A percentile compares a stretch with the other conserved stretches of the same genome.
Conservation (phyloP, 805 yeast species). For the Cyberlindnera veronae region DNA sequence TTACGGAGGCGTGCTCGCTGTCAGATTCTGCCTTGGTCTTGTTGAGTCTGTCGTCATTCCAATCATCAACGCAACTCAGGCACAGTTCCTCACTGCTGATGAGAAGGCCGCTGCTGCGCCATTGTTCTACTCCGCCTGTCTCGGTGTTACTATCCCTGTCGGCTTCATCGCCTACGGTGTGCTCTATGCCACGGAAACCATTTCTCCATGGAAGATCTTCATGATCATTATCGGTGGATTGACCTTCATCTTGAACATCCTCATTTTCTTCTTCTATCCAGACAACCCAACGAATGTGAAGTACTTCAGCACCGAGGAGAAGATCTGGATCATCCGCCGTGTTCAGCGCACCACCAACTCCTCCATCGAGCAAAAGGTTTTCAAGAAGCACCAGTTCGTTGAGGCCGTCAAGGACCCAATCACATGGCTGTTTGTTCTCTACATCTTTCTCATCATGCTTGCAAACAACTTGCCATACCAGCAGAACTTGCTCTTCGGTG, state of each 20-base stretch:
- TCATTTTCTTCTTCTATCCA: slow-evolving; percentile 44
- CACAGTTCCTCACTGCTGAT: slow-evolving; percentile 44
- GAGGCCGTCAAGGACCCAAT: slow-evolving; percentile 45
- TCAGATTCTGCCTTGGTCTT: slow-evolving; percentile 51
- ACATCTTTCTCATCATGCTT: slow-evolving; percentile 41
- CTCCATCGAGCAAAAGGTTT: slow-evolving; percentile 41
- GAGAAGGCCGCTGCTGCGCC: slow-evolving; percentile 54
- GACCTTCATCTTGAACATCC: slow-evolving; percentile 39
- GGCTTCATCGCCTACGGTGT: slow-evolving; percentile 46
- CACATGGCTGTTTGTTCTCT: slow-evolving; percentile 32
- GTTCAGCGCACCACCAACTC: slow-evolving; percentile 36
- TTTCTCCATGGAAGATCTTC: slow-evolving; percentile 49
- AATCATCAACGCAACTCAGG: slow-evolving; percentile 43
- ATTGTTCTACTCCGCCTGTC: slow-evolving; percentile 47
- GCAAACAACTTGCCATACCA: slow-evolving; percentile 54
- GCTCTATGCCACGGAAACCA: slow-evolving; percentile 25
- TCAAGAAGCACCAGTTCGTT: slow-evolving; percentile 39
- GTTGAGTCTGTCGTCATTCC: slow-evolving; percentile 45
- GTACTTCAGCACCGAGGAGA: slow-evolving; percentile 47
- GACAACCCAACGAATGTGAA: slow-evolving; percentile 51
- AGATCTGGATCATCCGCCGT: slow-evolving; percentile 45
- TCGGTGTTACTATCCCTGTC: slow-evolving; percentile 49
- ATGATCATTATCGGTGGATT: slow-evolving; percentile 55
- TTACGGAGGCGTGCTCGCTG: slow-evolving; percentile 43
- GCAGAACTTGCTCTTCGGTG: slow-evolving; percentile 44